Percentiles rank a stretch among this genome's conserved stretches.
These are phyloP conservation scores for Murraya koenigii DNA, from an alignment of 345 rosid genomes.

Conservation along the genomic window DNA sequence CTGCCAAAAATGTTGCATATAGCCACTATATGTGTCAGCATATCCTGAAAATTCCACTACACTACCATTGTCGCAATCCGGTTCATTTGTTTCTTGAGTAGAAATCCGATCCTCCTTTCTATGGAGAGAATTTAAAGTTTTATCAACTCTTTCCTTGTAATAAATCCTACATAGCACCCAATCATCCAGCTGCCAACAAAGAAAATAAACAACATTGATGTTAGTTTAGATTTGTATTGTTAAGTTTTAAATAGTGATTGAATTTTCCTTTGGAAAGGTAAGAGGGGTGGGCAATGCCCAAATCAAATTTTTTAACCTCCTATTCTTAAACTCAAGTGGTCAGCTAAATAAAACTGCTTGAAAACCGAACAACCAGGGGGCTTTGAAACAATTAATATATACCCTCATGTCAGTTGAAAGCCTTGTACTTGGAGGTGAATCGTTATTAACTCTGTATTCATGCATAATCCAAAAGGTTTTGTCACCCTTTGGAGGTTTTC, in stretches of 20 bases:
- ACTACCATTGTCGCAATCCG: too few species aligned
- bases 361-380: too few species aligned
- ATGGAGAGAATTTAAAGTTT: neutral
- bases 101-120: neutral
- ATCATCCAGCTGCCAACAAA: neutral
- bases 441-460: neutral
- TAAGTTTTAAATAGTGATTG: too few species aligned
- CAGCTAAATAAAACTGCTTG: too few species aligned
- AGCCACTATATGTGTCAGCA: neutral
- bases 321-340: too few species aligned
- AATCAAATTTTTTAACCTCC: too few species aligned
- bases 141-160: neutral
- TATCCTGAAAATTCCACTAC: neutral
- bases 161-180: neutral
- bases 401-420: neutral
- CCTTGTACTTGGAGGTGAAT: neutral
- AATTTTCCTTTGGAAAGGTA: too few species aligned
- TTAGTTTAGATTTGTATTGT: too few species aligned
- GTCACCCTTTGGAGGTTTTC: neutral
- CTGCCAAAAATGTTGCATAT: neutral
- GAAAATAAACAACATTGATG: too few species aligned
- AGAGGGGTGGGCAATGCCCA: too few species aligned
- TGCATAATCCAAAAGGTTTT: conserved; percentile 12
- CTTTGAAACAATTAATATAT: neutral
- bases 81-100: neutral